Conservation (phyloP, 78 protist species). For the Protostelium mycophagum region DNA sequence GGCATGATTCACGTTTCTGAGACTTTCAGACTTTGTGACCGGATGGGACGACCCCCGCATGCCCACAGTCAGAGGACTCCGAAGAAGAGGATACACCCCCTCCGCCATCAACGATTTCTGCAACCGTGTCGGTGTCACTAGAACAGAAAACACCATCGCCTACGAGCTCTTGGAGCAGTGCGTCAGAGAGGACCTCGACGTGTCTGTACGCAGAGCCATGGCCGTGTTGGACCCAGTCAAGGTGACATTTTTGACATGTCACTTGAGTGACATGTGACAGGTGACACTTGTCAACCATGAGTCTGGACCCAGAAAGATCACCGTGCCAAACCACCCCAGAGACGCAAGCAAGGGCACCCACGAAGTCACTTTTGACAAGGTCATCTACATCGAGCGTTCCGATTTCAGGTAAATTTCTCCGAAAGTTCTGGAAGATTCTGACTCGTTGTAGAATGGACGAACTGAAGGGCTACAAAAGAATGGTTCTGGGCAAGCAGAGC, state of each 20-base stretch:
- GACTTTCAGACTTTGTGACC: conserved; percentile 40
- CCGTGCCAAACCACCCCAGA: conserved; percentile 76
- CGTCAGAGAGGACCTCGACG: conserved; percentile 44
- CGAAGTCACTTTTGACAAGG: conserved; percentile 28
- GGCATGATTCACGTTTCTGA: too few relatives aligned
- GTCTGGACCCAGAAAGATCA: conserved; percentile 35
- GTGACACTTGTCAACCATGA: conserved; percentile 35
- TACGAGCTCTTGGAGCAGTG: conserved; percentile 54
- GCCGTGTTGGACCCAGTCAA: conserved; percentile 77
- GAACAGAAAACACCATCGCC: conserved; percentile 31
- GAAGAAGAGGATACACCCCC: conserved; percentile 94
- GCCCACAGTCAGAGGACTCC: conserved; percentile 82
- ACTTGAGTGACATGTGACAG: neutral
- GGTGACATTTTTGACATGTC: conserved; percentile 14
- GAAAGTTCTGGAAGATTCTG: too few relatives aligned
- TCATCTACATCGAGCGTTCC: conserved; percentile 79
- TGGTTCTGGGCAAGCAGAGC: conserved; percentile 73
- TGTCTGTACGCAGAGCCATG: conserved; percentile 55
- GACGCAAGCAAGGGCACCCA: conserved; percentile 58
- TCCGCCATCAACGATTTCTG: conserved; percentile 84
- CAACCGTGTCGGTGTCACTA: conserved; percentile 88
- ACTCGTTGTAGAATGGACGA: conserved; percentile 30
- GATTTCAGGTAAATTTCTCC: conserved; percentile 89
- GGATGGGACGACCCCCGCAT: conserved; percentile 99
- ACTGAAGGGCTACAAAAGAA: conserved; percentile 64